Evolutionary conservation across 2,329 filamentous ascomycete genomes (phyloP), one percentile per base, ranked within the genome.

Genomic region (Rhinocladiella similis): DNA sequence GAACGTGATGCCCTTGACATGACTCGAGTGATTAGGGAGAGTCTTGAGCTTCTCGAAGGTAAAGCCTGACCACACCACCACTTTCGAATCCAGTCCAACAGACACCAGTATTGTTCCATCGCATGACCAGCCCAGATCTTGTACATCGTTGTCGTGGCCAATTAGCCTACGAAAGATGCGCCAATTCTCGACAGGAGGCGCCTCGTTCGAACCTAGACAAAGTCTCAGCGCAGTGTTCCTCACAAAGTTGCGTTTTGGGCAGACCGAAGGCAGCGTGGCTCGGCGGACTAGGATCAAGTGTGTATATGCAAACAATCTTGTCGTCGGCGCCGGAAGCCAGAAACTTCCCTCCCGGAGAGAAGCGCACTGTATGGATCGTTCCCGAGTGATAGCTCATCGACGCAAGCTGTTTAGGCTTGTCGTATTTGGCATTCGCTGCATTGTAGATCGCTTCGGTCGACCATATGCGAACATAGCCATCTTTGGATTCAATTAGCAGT

Each of bases 21-120:
- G 95, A 71, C 91, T 97, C 72, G 96, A 91, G 73, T 99, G 94
- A 56, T 92, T 88, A 1, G 91, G 86, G 4, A 99, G 78, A 2
- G 91, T 93, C 81, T 97, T 97, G 64, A 99, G 82, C 76, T 96
- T 97, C 76, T 99, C 94, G 66, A 99, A 99, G 0, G 92, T 97
- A 73, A 95, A 89, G 1, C 94, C 95, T 1, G 93, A 97, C 94
- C 94, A 99, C 19, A 99, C 89, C 9, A 99, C 94, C 13, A 99
- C 88, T 75, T 99, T 99, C 42, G 94, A 97, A 74, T 99, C 94
- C 64, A 99, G 77, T 1, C 94, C 95, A 22, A 99, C 94, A 0
- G 94, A 97, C 3, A 97, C 92, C 59, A 99, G 78, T 53, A 99
- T 90, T 1, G 93, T 97, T 27, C 92, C 96, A 76, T 99, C 94